Base-by-base conservation (phyloP, 2,329 filamentous ascomycete species). In the Ophiostoma tasmaniense region DNA sequence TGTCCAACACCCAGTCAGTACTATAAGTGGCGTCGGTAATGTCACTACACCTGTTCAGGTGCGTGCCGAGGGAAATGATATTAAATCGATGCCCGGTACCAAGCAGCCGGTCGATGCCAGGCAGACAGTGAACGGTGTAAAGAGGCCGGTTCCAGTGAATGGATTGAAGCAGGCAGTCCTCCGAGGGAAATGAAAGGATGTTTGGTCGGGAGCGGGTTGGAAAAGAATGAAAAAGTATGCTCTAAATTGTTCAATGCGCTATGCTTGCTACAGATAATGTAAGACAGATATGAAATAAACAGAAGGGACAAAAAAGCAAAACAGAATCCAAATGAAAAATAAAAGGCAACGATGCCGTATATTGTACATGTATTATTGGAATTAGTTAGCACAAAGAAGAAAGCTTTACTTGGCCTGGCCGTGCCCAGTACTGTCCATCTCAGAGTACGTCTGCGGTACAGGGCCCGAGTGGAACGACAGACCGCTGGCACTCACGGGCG, bases 401-500 rank as follows among this genome's bases (percentile, higher is more conserved):
- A 4, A 25, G 17, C 45, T n/a, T 37, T 55, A 25, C 11, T 22
- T 55, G n/a, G n/a, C 22, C 7, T 66, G 67, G 1, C 65, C 68
- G 4, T 65, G n/a, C 3, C 35, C 6, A 1, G 10, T 39, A 13
- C 67, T 33, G 22, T 75, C 74, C 71, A 76, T 74, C 70, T 76
- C 75, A 1, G 68, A 22, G 69, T 80, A 76, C 64, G 77, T 78
- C 10, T 73, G 71, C 28, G 77, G 74, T 37, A 78, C 75, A 1
- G 78, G 78, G 3, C 79, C 79, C 1, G 79, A 74, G 65, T 79
- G 76, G 75, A 76, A 81, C 2, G 75, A 73, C 64, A 74, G 20
- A 13, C 52, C 64, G 72, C 69, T 17, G 72, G 65, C 37, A 66
- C 45, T 28, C 42, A 52, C 28, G 50, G 30, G 22, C 14, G 67